These are phyloP conservation scores for Nemania sp. DNA, from an alignment of 2,329 filamentous ascomycete genomes.

Conservation along the genomic window DNA sequence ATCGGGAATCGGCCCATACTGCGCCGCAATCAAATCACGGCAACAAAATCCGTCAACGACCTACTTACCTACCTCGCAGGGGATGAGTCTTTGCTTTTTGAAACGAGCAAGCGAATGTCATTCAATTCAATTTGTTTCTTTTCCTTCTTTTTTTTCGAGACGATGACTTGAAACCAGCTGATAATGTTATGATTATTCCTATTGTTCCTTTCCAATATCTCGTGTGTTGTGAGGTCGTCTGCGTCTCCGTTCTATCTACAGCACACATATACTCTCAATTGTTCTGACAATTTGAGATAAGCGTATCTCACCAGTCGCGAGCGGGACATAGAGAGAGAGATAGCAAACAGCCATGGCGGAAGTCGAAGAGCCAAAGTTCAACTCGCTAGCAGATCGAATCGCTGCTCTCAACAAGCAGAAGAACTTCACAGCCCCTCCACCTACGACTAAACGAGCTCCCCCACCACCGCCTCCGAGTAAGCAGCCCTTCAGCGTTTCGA, in stretches of 20 bases:
- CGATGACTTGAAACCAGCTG: not conserved
- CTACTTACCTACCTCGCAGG: not conserved
- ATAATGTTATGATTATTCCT: constrained; percentile 3
- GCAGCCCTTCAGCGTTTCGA: constrained; percentile 54
- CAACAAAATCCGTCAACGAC: constrained; percentile 6
- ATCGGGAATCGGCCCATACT: constrained; percentile 16
- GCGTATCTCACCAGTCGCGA: not conserved
- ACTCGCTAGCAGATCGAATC: constrained; percentile 70
- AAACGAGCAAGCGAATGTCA: constrained; percentile 6
- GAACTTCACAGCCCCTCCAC: constrained; percentile 61
- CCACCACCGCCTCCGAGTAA: constrained; percentile 61
- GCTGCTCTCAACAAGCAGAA: constrained; percentile 72
- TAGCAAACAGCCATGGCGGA: constrained; percentile 63
- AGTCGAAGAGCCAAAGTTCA: constrained; percentile 71
- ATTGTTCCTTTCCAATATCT: not conserved
- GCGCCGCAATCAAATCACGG: constrained; percentile 23
- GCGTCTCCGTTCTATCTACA: not conserved
- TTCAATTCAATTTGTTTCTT: not conserved
- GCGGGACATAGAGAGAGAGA: not conserved
- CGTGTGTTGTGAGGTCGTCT: not conserved
- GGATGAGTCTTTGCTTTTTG: not conserved
- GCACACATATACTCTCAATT: not conserved
- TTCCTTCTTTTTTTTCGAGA: not conserved
- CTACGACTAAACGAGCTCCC: constrained; percentile 54
- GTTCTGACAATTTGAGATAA: not conserved